Base-by-base conservation (phyloP, 2,329 filamentous ascomycete genomes). In the Colletotrichum acutatum region DNA sequence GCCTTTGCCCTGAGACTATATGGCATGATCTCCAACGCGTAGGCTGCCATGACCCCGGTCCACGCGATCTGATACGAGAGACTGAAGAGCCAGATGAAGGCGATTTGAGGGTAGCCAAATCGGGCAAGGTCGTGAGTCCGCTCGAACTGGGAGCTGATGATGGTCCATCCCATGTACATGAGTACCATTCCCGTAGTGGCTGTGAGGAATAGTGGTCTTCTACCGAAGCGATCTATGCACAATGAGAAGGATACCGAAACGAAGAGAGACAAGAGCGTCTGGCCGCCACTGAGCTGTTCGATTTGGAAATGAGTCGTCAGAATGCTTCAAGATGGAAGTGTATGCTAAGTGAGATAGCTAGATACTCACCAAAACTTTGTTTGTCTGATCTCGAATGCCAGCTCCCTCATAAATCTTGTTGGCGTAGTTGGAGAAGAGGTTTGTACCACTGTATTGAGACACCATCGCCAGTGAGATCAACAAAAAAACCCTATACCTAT, bases 81-180 rank as follows among this genome's bases (percentile, higher is more conserved):
- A 19, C 32, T n/a, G 24, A 60, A 49, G 2, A 34, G 14, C 32
- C 46, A 60, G 42, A 60, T 56, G 8, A 66, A 60, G 24, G 32
- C n/a, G 12, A 26, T 59, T 11, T 60, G 54, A 5, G 42, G 61
- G 26, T 59, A 46, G 4, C 32, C 61, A 3, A 46, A 66, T 11
- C 16, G 19, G 3, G 28, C 32, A 7, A 66, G 22, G 46, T 54
- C 34, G 9, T 46, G 30, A 0, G 32, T 34, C 24, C 42, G 30
- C 34, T 54, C 56, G 9, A 59, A 56, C 24, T 19, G 32, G 2
- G 32, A 32, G n/a, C 62, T 46, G 16, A 53, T 26, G 22, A 60
- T 42, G 3, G 62, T 71, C 68, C 62, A 66, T 30, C 26, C 68
- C 62, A 54, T 32, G 14, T 60, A 61, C 42, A 53, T 34, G 4